Conservation (phyloP, 768 basidiomycete species). For the Leccinum disarticulatum region DNA sequence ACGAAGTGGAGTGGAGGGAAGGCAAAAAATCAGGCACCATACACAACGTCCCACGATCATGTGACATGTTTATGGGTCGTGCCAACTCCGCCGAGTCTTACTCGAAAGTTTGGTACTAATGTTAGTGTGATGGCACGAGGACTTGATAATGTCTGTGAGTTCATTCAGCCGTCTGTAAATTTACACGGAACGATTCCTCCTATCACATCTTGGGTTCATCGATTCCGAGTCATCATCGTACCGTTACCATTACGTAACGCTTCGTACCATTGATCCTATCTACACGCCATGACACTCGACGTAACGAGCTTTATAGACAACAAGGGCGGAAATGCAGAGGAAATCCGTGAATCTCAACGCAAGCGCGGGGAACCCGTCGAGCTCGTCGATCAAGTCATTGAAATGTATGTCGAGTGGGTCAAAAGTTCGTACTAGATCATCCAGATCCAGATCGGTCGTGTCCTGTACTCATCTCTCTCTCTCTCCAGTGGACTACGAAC, state of each 20-base stretch:
- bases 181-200: no score
- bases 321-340: conserved; percentile 90
- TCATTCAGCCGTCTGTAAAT: no score
- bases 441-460: background rate
- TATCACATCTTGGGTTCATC: no score
- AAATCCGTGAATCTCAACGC: conserved; percentile 88
- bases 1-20: no score
- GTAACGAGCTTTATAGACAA: conserved; percentile 75
- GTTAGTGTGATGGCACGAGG: no score
- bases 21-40: no score
- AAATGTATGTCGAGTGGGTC: conserved; percentile 91
- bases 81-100: no score
- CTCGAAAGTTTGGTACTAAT: no score
- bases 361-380: conserved; percentile 89
- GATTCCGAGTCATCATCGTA: no score
- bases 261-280: background rate
- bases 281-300: conserved; percentile 71
- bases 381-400: conserved; percentile 90
- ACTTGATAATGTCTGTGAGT: no score
- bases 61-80: no score
- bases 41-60: no score
- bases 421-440: conserved; percentile 64
- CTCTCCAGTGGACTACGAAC: conserved; percentile 79
- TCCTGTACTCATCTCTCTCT: background rate
- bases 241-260: background rate